Percentiles rank a stretch among this genome's conserved stretches.
phyloP scores from a whole-genome alignment of 2,329 filamentous ascomycete species.

The Akanthomyces uredinophilus region DNA sequence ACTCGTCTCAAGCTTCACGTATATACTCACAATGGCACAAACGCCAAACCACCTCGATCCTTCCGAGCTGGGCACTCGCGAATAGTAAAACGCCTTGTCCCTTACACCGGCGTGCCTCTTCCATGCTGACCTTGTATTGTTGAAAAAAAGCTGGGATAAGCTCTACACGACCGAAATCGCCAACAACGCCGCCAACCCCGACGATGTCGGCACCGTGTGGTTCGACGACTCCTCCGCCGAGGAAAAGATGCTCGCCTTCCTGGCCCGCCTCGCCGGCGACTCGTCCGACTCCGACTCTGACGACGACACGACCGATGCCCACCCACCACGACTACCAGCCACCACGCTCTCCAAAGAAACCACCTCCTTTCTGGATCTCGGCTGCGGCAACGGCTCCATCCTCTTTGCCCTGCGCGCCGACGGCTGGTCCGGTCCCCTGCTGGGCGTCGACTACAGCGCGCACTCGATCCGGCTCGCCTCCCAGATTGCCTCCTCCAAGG shows the following conservation, averaged over 20 bases:
- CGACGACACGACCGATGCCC: constrained; percentile 20
- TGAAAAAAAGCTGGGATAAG: constrained; percentile 60
- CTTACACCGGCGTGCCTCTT: no score
- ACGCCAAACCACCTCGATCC: constrained; percentile 66
- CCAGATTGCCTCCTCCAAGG: constrained; percentile 46
- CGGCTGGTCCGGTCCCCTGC: constrained; percentile 61
- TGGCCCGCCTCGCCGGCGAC: constrained; percentile 39
- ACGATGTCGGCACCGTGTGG: constrained; percentile 87
- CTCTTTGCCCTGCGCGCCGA: constrained; percentile 71
- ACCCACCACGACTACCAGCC: neutral
- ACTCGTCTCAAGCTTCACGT: no score
- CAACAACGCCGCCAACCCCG: constrained; percentile 66
- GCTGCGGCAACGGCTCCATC: constrained; percentile 90
- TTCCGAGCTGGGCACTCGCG: constrained; percentile 77
- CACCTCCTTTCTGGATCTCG: constrained; percentile 75
- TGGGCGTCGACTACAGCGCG: constrained; percentile 84
- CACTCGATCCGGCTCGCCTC: constrained; percentile 69
- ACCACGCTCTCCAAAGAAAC: constrained; percentile 21
- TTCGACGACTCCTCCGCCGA: constrained; percentile 92
- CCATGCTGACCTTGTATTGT: neutral
- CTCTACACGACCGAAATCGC: constrained; percentile 66
- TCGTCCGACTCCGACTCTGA: constrained; percentile 20
- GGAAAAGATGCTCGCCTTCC: constrained; percentile 67
- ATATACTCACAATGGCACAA: constrained; percentile 6
- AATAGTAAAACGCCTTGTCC: no score